These are phyloP conservation scores for Spatholobus suberectus DNA, from an alignment of 306 rosid genomes.

Conservation along the genomic window DNA sequence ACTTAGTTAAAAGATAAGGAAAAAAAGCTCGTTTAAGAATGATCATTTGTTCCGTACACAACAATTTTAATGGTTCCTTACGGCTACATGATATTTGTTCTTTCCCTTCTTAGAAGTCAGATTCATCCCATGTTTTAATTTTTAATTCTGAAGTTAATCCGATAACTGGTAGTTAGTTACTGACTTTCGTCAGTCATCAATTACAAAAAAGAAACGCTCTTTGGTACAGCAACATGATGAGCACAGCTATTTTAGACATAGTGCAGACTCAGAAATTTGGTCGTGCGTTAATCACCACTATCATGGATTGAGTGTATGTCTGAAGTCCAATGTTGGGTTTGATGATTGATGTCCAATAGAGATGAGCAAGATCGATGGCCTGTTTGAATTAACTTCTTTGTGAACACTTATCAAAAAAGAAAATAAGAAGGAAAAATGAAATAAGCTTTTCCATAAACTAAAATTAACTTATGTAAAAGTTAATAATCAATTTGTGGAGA, in stretches of 20 bases:
- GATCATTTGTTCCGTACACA: neutral
- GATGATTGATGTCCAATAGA: conserved; percentile 18
- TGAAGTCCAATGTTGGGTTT: neutral
- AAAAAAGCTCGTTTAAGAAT: neutral
- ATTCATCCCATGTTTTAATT: neutral
- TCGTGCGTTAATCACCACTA: neutral
- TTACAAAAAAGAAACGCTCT: neutral
- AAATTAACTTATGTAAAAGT: no score
- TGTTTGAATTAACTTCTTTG: no score
- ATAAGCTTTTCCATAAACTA: no score
- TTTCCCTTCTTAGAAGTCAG: neutral
- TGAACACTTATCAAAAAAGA: no score
- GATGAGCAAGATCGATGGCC: neutral
- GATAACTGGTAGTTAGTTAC: neutral
- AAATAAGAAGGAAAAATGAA: no score
- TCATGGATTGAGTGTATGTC: neutral
- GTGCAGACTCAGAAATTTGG: neutral
- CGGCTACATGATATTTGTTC: neutral
- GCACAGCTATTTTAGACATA: neutral
- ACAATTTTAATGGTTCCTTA: neutral
- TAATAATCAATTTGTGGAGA: no score
- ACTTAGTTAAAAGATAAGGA: neutral
- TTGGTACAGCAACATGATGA: neutral
- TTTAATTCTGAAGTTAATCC: neutral
- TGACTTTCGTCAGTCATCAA: neutral